phyloP scores from a whole-genome alignment of 176 grass and related monocot genomes.

The Oryza rufipogon region DNA sequence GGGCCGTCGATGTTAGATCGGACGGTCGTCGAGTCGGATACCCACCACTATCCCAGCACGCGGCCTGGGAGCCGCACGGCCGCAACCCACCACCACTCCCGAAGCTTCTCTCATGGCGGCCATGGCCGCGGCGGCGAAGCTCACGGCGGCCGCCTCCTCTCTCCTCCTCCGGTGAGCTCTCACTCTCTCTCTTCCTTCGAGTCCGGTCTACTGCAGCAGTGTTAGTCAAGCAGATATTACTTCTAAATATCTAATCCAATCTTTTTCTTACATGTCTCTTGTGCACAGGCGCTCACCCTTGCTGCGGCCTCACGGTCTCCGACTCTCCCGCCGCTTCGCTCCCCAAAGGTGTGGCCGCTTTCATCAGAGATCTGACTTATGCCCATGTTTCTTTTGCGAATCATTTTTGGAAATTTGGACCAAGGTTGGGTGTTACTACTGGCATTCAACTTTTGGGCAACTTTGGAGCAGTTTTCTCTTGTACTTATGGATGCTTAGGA shows the following conservation, averaged over 20 bases:
- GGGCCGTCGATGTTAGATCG: neutral
- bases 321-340: constrained; percentile 28
- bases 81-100: neutral
- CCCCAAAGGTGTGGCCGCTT: constrained; percentile 31
- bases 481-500: neutral
- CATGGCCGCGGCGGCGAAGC: constrained; percentile 42
- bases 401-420: neutral
- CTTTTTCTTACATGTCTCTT: neutral
- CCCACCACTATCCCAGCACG: neutral
- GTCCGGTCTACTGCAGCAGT: neutral
- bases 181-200: neutral
- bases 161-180: constrained; percentile 37
- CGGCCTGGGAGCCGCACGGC: too few species aligned
- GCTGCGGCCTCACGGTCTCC: constrained; percentile 45
- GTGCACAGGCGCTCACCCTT: constrained; percentile 35
- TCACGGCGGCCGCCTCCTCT: constrained; percentile 46
- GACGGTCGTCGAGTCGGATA: neutral
- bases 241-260: neutral
- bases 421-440: neutral
- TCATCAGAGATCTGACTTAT: neutral
- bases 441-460: too few species aligned
- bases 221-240: neutral
- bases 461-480: too few species aligned
- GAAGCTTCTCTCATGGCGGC: constrained; percentile 39
- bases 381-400: too few species aligned